Percentiles rank a stretch among this genome's conserved stretches.
These are phyloP conservation scores for Neonectria neomacrospora DNA, from an alignment of 2,329 filamentous ascomycete genomes.

Conservation along the genomic window DNA sequence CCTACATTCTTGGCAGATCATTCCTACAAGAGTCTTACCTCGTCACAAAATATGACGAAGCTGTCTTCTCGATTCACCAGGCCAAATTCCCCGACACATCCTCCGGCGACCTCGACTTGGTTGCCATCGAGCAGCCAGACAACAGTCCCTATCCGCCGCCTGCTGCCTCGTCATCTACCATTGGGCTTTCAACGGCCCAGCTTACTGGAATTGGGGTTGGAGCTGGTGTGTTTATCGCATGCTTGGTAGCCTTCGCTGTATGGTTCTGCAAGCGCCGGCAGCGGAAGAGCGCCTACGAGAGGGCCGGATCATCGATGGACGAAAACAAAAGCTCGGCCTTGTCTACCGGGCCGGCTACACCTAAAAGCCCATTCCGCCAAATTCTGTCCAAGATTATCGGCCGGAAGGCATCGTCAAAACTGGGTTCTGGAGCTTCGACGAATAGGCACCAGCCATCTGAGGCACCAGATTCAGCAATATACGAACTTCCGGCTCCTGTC, in stretches of 20 bases:
- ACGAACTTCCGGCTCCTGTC: constrained; percentile 61
- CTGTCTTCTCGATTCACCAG: constrained; percentile 65
- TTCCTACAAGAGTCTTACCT: constrained; percentile 78
- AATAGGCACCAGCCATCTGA: constrained; percentile 44
- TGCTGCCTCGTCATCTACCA: constrained; percentile 21
- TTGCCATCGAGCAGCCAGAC: constrained; percentile 54
- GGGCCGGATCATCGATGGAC: constrained; percentile 31
- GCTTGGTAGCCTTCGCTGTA: constrained; percentile 42
- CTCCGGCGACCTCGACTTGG: constrained; percentile 53
- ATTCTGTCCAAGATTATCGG: constrained; percentile 57
- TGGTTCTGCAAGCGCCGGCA: constrained; percentile 51
- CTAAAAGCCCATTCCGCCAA: constrained; percentile 39
- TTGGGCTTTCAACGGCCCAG: constrained; percentile 53
- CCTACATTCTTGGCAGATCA: constrained; percentile 72
- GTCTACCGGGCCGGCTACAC: constrained; percentile 44
- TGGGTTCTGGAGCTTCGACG: constrained; percentile 35
- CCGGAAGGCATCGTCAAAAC: constrained; percentile 48
- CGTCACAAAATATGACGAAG: constrained; percentile 66
- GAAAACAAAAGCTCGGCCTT: constrained; percentile 54
- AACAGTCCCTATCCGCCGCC: constrained; percentile 61
- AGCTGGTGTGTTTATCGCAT: constrained; percentile 50
- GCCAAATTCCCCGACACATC: constrained; percentile 62
- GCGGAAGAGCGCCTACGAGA: constrained; percentile 43
- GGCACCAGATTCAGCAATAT: constrained; percentile 59
- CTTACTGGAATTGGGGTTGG: constrained; percentile 60